These are phyloP conservation scores for Tetrapisispora pingtungensis DNA, from an alignment of 805 yeast genomes.

Conservation along the genomic window DNA sequence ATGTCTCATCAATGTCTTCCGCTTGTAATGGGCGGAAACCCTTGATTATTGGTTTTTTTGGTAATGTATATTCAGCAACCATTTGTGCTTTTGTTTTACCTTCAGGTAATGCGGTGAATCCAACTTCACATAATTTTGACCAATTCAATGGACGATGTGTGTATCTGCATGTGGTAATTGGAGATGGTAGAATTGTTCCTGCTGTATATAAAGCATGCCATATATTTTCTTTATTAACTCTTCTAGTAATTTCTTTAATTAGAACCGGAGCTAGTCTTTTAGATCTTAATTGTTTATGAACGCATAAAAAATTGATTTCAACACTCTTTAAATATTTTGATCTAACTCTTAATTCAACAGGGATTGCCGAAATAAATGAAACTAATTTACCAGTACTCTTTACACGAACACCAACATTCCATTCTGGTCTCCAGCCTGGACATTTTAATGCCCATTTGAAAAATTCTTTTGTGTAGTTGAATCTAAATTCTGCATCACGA, in stretches of 20 bases:
- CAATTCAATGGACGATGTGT: slow-evolving; percentile 92
- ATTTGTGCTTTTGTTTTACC: slow-evolving; percentile 58
- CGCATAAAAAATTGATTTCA: slow-evolving; percentile 88
- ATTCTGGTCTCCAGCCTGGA: slow-evolving; percentile 83
- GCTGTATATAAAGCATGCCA: slow-evolving; percentile 97
- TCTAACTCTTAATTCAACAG: slow-evolving; percentile 56
- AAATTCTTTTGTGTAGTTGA: slow-evolving; percentile 75
- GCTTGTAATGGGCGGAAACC: slow-evolving; percentile 45
- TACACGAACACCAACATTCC: slow-evolving; percentile 93
- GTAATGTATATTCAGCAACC: slow-evolving; percentile 58
- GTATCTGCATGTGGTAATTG: slow-evolving; percentile 78
- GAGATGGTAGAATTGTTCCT: slow-evolving; percentile 87
- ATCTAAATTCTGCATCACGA: slow-evolving; percentile 81
- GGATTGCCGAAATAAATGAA: slow-evolving; percentile 89
- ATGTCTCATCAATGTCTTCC: slow-evolving; percentile 58
- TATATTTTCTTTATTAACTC: slow-evolving; percentile 72
- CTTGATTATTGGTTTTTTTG: slow-evolving; percentile 39
- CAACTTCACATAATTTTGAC: slow-evolving; percentile 81
- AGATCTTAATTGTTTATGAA: slow-evolving; percentile 87
- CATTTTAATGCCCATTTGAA: slow-evolving; percentile 89
- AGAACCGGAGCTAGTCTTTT: slow-evolving; percentile 90
- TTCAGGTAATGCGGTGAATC: slow-evolving; percentile 73
- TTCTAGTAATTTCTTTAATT: slow-evolving; percentile 87
- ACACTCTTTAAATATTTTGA: slow-evolving; percentile 49
- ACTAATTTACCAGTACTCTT: slow-evolving; percentile 65